phyloP scores from a whole-genome alignment of 2,329 filamentous ascomycete genomes.

The Nannizziopsis barbatae region DNA sequence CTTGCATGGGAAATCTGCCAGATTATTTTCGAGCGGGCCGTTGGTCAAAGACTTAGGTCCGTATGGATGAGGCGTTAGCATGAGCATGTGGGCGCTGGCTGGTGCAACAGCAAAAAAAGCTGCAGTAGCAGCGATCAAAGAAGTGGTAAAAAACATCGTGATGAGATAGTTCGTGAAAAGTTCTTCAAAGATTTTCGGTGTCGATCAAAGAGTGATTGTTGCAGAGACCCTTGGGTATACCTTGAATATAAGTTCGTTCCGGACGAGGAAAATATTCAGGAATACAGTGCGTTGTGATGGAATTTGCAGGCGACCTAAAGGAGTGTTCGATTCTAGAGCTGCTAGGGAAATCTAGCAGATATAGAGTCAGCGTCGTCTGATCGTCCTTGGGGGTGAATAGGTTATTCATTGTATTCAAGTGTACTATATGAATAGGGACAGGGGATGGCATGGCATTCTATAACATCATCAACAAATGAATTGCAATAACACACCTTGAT shows the following conservation, averaged over 20 bases:
- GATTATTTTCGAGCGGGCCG: constrained; percentile 49
- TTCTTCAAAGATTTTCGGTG: neutral
- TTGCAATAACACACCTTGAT: neutral
- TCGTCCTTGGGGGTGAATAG: too few species aligned
- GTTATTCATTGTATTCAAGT: too few species aligned
- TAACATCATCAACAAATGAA: too few species aligned
- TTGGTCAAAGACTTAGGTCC: constrained; percentile 43
- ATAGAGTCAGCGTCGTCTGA: too few species aligned
- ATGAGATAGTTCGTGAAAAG: neutral
- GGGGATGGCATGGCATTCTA: too few species aligned
- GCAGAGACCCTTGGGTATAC: constrained; percentile 1
- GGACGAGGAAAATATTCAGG: constrained; percentile 6
- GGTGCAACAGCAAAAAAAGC: constrained; percentile 31
- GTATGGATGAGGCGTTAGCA: constrained; percentile 58
- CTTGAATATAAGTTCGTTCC: constrained; percentile 7
- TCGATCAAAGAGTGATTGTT: neutral
- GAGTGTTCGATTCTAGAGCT: too few species aligned
- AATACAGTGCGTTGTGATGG: neutral
- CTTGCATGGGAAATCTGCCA: constrained; percentile 77
- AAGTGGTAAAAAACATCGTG: constrained; percentile 24
- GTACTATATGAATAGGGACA: too few species aligned
- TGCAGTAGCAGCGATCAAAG: constrained; percentile 10
- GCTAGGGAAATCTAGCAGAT: too few species aligned
- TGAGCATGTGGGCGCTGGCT: constrained; percentile 63
- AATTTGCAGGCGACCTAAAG: too few species aligned